Percentiles rank a stretch among this genome's conserved stretches.
These are phyloP conservation scores for Castanospermum australe DNA, from an alignment of 306 rosid genomes.

Conservation along the genomic window DNA sequence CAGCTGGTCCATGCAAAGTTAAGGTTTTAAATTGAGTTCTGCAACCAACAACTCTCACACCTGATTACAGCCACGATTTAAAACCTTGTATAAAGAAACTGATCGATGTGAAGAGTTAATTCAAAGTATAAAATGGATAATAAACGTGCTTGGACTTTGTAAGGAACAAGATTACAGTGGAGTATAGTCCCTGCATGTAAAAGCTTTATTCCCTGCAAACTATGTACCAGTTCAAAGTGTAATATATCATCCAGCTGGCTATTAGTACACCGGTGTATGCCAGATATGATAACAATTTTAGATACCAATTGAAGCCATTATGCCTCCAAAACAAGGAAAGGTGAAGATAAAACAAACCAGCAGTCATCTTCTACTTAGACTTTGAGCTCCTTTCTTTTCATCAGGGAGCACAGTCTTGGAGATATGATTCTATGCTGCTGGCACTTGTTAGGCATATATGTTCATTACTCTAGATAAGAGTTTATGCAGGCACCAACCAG, in stretches of 20 bases:
- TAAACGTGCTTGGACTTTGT: background rate
- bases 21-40: background rate
- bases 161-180: background rate
- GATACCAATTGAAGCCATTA: background rate
- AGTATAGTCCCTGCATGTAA: background rate
- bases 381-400: background rate
- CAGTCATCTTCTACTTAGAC: background rate
- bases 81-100: background rate
- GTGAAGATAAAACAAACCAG: background rate
- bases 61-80: background rate
- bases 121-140: background rate
- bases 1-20: background rate
- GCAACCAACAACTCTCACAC: background rate
- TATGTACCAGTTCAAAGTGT: background rate
- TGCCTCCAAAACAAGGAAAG: background rate
- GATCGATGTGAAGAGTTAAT: background rate
- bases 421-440: background rate
- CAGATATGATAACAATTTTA: background rate
- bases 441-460: background rate
- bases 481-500: background rate
- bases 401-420: background rate
- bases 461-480: background rate
- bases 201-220: background rate
- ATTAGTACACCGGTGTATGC: too few relatives aligned
- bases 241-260: slow-evolving; percentile 10